A percentile compares a stretch with the other conserved stretches of the same genome.
phyloP scores from a whole-genome alignment of 2,329 filamentous ascomycete genomes.

The Microcyclosporella mali region DNA sequence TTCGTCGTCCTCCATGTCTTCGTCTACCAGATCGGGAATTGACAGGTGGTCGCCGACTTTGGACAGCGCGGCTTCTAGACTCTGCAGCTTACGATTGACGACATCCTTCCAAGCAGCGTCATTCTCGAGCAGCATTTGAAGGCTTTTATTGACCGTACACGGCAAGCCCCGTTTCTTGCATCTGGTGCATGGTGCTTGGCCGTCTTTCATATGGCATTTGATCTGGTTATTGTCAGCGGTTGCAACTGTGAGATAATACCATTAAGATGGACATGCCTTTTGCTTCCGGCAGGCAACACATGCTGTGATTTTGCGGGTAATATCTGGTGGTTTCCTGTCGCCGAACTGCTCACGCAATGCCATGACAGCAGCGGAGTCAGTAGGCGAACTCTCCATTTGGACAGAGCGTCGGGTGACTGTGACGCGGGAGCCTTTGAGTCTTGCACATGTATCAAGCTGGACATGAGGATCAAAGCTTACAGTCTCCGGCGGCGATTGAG shows the following conservation, averaged over 20 bases:
- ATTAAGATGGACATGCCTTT: slow-evolving; percentile 20
- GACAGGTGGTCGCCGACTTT: slow-evolving; percentile 22
- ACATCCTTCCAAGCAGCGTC: slow-evolving; percentile 39
- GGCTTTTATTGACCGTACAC: slow-evolving; percentile 38
- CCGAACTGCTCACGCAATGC: slow-evolving; percentile 19
- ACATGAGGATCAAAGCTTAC: no score
- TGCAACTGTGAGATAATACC: no score
- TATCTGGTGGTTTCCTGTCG: slow-evolving; percentile 22
- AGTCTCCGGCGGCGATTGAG: no score
- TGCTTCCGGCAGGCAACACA: slow-evolving; percentile 39
- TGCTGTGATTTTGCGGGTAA: slow-evolving; percentile 31
- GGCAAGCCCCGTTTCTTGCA: slow-evolving; percentile 38
- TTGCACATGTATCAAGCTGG: no score
- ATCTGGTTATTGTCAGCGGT: slow-evolving; percentile 16
- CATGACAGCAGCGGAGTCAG: slow-evolving; percentile 13
- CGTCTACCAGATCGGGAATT: slow-evolving; percentile 19
- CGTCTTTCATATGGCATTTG: slow-evolving; percentile 39
- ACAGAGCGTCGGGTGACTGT: no score
- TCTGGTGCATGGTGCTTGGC: slow-evolving; percentile 35
- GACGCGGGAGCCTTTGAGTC: no score
- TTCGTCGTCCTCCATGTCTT: slow-evolving; percentile 22
- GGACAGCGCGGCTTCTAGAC: slow-evolving; percentile 33
- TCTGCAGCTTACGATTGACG: slow-evolving; percentile 34
- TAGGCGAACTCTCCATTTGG: slow-evolving; percentile 9
- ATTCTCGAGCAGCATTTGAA: slow-evolving; percentile 39